Percentiles rank a stretch among this genome's conserved stretches.
These are phyloP conservation scores for Hibiscus syriacus DNA, from an alignment of 345 rosid genomes.

Conservation along the genomic window DNA sequence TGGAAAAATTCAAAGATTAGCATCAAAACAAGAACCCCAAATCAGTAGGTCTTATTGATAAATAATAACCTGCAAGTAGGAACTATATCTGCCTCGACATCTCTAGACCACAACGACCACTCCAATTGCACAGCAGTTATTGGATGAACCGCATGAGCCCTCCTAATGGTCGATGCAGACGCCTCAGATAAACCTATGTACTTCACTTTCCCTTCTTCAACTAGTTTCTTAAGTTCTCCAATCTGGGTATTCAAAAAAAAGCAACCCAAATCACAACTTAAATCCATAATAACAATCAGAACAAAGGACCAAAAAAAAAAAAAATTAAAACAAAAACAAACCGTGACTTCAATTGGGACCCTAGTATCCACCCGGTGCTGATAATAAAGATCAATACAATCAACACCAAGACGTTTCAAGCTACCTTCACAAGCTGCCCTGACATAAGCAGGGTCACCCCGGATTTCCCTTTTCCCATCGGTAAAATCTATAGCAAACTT, in stretches of 20 bases:
- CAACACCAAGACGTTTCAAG: conserved; percentile 16
- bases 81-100: conserved; percentile 44
- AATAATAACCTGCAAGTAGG: conserved; percentile 10
- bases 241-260: not conserved
- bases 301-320: not conserved
- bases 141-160: conserved; percentile 80
- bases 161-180: conserved; percentile 70
- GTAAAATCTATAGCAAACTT: too few relatives aligned
- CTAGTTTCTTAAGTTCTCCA: conserved; percentile 64
- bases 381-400: too few relatives aligned
- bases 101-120: conserved; percentile 81
- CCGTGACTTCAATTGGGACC: too few relatives aligned
- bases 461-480: too few relatives aligned
- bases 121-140: conserved; percentile 64
- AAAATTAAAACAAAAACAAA: not conserved
- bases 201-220: conserved; percentile 71
- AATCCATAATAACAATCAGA: not conserved
- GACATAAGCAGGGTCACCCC: not conserved
- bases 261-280: not conserved
- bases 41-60: not conserved
- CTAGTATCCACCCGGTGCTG: too few relatives aligned
- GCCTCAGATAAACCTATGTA: conserved; percentile 68
- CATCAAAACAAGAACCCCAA: not conserved
- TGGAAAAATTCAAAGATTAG: conserved; percentile 1
- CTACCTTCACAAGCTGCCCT: conserved; percentile 46